Percentiles rank a stretch among this genome's conserved stretches.
Conservation (phyloP, 2,329 filamentous ascomycete genomes). For the Fusarium virguliforme region DNA sequence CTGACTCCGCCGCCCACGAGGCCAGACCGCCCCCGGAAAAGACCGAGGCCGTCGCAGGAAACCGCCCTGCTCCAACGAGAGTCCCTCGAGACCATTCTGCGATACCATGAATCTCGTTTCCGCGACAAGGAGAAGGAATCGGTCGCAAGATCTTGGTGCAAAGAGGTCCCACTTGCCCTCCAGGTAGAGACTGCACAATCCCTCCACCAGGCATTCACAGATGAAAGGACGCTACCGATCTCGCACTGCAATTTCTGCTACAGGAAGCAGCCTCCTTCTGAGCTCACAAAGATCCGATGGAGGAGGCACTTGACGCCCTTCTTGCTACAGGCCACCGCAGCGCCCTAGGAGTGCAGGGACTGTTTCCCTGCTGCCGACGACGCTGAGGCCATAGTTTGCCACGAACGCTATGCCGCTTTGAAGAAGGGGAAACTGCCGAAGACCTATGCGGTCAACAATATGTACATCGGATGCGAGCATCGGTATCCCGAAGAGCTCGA, state of each 20-base stretch:
- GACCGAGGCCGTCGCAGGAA: background rate
- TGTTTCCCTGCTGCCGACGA: constrained; percentile 5
- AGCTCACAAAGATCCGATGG: constrained; percentile 19
- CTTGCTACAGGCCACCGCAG: constrained; percentile 14
- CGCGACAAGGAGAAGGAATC: constrained; percentile 20
- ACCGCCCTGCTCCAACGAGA: background rate
- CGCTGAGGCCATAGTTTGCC: constrained; percentile 9
- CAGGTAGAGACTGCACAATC: constrained; percentile 19
- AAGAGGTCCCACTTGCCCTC: constrained; percentile 22
- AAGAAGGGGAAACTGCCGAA: constrained; percentile 17
- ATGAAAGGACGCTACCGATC: constrained; percentile 23
- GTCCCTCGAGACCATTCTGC: constrained; percentile 5
- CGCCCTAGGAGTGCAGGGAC: constrained; percentile 13
- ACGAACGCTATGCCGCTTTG: constrained; percentile 4
- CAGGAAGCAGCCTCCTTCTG: constrained; percentile 11
- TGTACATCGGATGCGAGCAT: too few species aligned
- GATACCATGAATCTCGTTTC: constrained; percentile 20
- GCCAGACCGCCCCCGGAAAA: background rate
- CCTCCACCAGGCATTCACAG: constrained; percentile 17
- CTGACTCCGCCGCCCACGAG: background rate
- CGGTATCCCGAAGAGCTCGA: too few species aligned
- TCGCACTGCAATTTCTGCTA: constrained; percentile 28
- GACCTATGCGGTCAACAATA: constrained; percentile 23
- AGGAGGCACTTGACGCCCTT: constrained; percentile 8
- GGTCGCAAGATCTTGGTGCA: constrained; percentile 28